Evolutionary conservation across 108 stramenopile genomes (phyloP), one percentile per base, ranked within the genome.

Genomic region (Cyclotella cryptica): DNA sequence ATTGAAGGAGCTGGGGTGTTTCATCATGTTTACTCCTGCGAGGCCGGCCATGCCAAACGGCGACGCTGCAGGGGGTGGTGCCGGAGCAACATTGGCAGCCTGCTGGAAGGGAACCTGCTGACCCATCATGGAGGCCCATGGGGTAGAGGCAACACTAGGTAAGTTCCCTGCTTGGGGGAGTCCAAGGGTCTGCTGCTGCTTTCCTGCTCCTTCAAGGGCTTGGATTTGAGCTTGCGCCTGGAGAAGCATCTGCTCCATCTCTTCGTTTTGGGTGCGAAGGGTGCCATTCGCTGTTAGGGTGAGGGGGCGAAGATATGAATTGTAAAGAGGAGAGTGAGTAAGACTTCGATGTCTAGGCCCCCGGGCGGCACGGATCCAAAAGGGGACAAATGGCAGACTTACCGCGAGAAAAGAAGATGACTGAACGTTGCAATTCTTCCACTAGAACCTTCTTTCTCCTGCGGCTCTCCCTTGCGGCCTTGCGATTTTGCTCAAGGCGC

Each of bases 401-500:
- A 71, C 70, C 57, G 10, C 84, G 67, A 29, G 91, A 89, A 53
- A 96, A 92, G 85, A 93, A 90, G 57, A 93, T 89, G 40, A 96
- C 90, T 61, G 81, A 84, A n/a, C 91, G 76, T 65, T 96, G 92
- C 15, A 96, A 81, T 47, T 93, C 92, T 81, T 93, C 94, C 71
- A 93, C 86, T 86, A 92, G 84, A 21, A 90, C 82, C 86, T 96
- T 96, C 85, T 96, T 96, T 27, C 94, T 73, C 15, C 89, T 71
- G 1, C 94, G 78, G 0, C 89, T 90, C 66, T 96, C 94, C 21
- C 90, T 80, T 10, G 94, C 94, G 29, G 94, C 94, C 86, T 92
- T 93, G 22, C 94, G 85, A 72, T 96, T 96, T 66, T 92, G 91
- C 69, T 96, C 94, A 29, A 96, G 84, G 8, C 94, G 88, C 53